Evolutionary conservation across 192 early-diverging fungal species (phyloP).

Genomic region (Backusella luteola): DNA sequence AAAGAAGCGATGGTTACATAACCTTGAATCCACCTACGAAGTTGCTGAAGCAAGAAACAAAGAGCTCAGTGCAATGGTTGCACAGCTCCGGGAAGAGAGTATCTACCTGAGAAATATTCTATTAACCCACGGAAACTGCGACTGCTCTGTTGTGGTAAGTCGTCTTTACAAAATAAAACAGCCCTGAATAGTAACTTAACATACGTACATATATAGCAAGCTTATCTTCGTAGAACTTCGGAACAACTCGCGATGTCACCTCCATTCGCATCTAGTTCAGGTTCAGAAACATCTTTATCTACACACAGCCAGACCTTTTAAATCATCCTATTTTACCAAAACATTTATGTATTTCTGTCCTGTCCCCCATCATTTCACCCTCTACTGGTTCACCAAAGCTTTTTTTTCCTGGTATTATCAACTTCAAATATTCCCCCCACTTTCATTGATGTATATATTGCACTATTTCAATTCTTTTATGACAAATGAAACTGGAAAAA

Average conservation of each 20-base stretch:
- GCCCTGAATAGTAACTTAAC: background rate
- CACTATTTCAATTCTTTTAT: background rate
- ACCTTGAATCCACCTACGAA: constrained; percentile 30
- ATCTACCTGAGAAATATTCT: constrained; percentile 26
- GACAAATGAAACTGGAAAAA: background rate
- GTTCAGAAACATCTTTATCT: constrained; percentile 5
- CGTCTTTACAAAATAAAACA: background rate
- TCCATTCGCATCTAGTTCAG: background rate
- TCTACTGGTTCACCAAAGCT: background rate
- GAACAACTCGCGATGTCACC: constrained; percentile 2
- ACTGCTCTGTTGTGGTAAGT: constrained; percentile 28
- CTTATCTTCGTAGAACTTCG: constrained; percentile 10
- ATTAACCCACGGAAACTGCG: constrained; percentile 29
- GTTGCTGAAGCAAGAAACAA: constrained; percentile 19
- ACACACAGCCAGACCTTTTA: background rate
- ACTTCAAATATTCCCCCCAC: background rate
- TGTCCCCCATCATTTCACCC: background rate
- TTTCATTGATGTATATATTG: background rate
- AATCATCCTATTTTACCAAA: background rate
- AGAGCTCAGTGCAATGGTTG: constrained; percentile 18
- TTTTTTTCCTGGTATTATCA: background rate
- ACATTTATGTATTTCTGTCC: background rate
- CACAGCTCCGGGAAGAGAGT: constrained; percentile 25
- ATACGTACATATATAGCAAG: background rate
- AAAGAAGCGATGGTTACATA: constrained; percentile 34